phyloP scores from a whole-genome alignment of 2,329 filamentous ascomycete species.

The Fusarium abutilonis region DNA sequence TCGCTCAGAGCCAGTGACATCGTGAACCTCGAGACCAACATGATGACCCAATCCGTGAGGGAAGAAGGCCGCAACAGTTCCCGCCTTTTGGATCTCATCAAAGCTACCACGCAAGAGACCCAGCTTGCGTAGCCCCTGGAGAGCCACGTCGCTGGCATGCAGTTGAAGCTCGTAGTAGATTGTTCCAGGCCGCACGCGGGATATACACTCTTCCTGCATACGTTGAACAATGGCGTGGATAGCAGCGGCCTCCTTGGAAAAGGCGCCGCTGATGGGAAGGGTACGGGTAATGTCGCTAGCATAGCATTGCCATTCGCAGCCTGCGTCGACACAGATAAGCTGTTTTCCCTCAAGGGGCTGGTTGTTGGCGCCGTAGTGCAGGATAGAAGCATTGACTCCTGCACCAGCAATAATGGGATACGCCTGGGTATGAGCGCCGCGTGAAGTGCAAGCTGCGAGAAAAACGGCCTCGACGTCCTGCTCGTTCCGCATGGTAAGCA shows the following conservation, averaged over 20 bases:
- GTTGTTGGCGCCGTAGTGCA: slow-evolving; percentile 89
- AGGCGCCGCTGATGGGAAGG: slow-evolving; percentile 77
- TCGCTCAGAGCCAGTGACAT: slow-evolving; percentile 58
- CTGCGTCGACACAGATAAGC: slow-evolving; percentile 86
- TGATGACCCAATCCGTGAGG: slow-evolving; percentile 73
- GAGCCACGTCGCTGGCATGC: slow-evolving; percentile 76
- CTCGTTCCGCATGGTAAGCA: slow-evolving; percentile 76
- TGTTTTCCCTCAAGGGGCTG: slow-evolving; percentile 74
- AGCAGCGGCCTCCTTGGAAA: slow-evolving; percentile 72
- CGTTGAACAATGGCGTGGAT: slow-evolving; percentile 81
- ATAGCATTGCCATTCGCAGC: slow-evolving; percentile 85
- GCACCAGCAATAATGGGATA: slow-evolving; percentile 91
- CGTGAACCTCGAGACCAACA: slow-evolving; percentile 72
- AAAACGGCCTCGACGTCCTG: slow-evolving; percentile 85
- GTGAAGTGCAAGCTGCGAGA: slow-evolving; percentile 74
- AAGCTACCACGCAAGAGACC: slow-evolving; percentile 75
- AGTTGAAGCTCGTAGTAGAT: slow-evolving; percentile 78
- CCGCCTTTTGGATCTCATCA: slow-evolving; percentile 62
- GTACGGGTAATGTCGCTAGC: slow-evolving; percentile 91
- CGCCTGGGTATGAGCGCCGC: slow-evolving; percentile 79
- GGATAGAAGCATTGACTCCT: slow-evolving; percentile 81
- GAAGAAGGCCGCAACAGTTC: slow-evolving; percentile 70
- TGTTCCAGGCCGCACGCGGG: slow-evolving; percentile 72
- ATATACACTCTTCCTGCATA: slow-evolving; percentile 83
- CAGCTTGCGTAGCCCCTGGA: slow-evolving; percentile 73